Conservation (phyloP, 805 yeast species). For the Citeromyces matritensis region DNA sequence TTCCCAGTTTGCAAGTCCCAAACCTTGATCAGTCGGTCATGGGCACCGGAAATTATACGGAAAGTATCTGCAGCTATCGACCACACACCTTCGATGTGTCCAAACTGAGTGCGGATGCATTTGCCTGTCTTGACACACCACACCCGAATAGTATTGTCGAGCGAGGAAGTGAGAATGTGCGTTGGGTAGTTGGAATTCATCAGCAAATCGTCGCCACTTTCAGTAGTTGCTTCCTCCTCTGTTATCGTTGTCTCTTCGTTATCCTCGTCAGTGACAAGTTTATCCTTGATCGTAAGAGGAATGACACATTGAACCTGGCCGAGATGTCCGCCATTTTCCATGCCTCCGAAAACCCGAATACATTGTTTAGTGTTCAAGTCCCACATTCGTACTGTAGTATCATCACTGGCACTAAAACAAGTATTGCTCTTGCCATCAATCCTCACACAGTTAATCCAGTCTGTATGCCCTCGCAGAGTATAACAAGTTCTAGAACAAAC, state of each 20-base stretch:
- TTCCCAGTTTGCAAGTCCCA: conserved; percentile 96
- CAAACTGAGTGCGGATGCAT: conserved; percentile 89
- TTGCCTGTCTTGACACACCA: conserved; percentile 85
- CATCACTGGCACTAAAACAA: conserved; percentile 81
- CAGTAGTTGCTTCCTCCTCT: conserved; percentile 9
- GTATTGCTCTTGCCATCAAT: conserved; percentile 69
- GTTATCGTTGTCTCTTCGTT: conserved; percentile 3
- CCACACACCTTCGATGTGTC: conserved; percentile 98
- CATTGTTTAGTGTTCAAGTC: conserved; percentile 72
- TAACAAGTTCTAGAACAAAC: conserved; percentile 87
- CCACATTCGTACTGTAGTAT: conserved; percentile 91
- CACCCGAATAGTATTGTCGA: conserved; percentile 84
- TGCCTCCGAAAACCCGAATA: conserved; percentile 64
- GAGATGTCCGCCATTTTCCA: conserved; percentile 66
- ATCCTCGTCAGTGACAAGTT: conserved; percentile 32
- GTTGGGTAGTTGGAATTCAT: conserved; percentile 43
- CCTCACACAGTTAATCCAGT: conserved; percentile 83
- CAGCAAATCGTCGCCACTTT: conserved; percentile 5
- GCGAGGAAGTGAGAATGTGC: conserved; percentile 71
- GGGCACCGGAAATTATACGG: conserved; percentile 88
- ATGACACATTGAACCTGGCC: conserved; percentile 91
- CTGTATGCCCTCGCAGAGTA: conserved; percentile 86
- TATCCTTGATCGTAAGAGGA: conserved; percentile 64
- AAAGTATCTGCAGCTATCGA: conserved; percentile 92
- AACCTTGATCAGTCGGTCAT: conserved; percentile 76